Conservation (phyloP, 2,329 filamentous ascomycete genomes). For the Cyphellophora europaea region DNA sequence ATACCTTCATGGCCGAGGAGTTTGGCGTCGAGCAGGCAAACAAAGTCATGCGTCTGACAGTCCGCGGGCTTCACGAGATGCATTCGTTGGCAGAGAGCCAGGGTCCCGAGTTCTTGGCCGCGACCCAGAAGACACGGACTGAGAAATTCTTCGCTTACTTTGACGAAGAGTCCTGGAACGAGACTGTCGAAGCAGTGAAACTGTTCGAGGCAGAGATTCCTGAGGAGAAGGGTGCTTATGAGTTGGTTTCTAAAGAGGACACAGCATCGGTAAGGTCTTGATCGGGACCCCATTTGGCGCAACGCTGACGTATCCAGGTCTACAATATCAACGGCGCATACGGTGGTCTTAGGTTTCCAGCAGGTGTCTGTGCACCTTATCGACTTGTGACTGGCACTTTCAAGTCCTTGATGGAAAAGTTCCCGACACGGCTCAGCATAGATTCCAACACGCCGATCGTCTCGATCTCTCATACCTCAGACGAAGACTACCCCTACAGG, state of each 20-base stretch:
- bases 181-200: conserved; percentile 2
- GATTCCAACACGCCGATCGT: conserved; percentile 16
- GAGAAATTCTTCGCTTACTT: conserved; percentile 4
- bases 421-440: conserved; percentile 11
- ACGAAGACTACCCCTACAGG: conserved; percentile 17
- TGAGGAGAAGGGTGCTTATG: conserved; percentile 2
- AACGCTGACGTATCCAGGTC: too few species aligned
- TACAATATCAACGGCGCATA: conserved; percentile 12
- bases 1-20: conserved; percentile 1
- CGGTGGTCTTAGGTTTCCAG: conserved; percentile 16
- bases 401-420: conserved; percentile 4
- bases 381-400: conserved; percentile 23
- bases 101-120: conserved; percentile 1
- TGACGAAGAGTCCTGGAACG: conserved; percentile 5
- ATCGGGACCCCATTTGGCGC: too few species aligned
- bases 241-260: conserved; percentile 4
- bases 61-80: conserved; percentile 7
- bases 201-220: conserved; percentile 7
- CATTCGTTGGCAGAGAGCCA: conserved; percentile 5
- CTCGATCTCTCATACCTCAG: conserved; percentile 3
- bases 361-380: conserved; percentile 27
- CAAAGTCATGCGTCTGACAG: conserved; percentile 4
- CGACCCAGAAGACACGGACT: conserved; percentile 3
- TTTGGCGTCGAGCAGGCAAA: conserved; percentile 7
- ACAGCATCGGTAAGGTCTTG: too few species aligned